These are phyloP conservation scores for Leishmania aethiopica DNA, from an alignment of 208 protist species.

Conservation along the genomic window DNA sequence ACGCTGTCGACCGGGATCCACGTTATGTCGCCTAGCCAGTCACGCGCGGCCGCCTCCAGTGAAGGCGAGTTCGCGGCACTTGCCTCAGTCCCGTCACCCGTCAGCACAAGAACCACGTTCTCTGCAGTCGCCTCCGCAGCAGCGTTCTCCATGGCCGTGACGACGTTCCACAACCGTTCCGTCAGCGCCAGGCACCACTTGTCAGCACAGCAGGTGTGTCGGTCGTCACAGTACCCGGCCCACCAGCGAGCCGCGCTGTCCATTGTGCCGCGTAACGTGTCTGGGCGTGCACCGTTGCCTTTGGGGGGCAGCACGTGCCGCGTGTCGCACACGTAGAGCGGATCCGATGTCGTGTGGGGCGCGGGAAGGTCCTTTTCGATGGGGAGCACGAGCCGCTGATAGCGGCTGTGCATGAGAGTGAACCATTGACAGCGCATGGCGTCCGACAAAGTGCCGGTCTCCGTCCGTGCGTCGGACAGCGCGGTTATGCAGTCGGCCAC, in stretches of 20 bases:
- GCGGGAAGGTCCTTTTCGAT: conserved; percentile 54
- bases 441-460: conserved; percentile 10
- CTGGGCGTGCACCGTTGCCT: background rate
- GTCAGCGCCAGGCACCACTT: conserved; percentile 45
- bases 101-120: conserved; percentile 5
- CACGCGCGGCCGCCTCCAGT: background rate
- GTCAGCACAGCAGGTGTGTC: conserved; percentile 34
- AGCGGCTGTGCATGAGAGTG: conserved; percentile 44
- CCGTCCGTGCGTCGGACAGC: background rate
- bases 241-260: conserved; percentile 39
- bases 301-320: conserved; percentile 30
- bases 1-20: conserved; percentile 9
- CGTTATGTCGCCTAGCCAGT: background rate
- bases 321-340: conserved; percentile 52
- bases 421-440: conserved; percentile 37
- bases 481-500: conserved; percentile 22
- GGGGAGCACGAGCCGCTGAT: conserved; percentile 64
- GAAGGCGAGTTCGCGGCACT: background rate
- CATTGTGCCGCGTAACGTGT: background rate
- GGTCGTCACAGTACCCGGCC: conserved; percentile 39
- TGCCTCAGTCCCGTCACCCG: background rate
- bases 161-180: conserved; percentile 35
- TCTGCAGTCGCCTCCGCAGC: background rate
- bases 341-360: conserved; percentile 34
- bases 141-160: conserved; percentile 28